phyloP scores from a whole-genome alignment of 441 rosid species.

The Corymbia citriodora region DNA sequence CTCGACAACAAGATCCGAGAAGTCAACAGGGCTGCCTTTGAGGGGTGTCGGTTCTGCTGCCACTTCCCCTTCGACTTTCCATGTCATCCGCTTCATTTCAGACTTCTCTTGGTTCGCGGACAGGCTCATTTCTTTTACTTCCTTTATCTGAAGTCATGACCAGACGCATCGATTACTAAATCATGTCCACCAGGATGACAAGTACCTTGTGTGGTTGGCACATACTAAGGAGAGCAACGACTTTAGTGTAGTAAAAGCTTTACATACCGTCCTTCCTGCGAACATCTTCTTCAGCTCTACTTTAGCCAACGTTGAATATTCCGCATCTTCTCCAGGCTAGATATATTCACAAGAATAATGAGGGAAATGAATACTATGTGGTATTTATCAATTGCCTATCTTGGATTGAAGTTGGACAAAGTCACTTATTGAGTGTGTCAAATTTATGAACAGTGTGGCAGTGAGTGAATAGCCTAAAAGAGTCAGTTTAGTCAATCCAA shows the following conservation, averaged over 20 bases:
- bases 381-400: not conserved
- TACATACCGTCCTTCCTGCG: slow-evolving; percentile 41
- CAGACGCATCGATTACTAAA: not conserved
- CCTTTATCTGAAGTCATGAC: slow-evolving; percentile 37
- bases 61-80: slow-evolving; percentile 65
- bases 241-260: not conserved
- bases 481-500: not conserved
- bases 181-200: not conserved
- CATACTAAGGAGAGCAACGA: not conserved
- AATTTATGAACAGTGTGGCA: not conserved
- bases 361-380: not conserved
- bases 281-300: slow-evolving; percentile 81
- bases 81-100: slow-evolving; percentile 60
- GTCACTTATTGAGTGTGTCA: not conserved
- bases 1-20: slow-evolving; percentile 48
- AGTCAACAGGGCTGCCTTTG: slow-evolving; percentile 56
- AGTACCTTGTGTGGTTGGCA: not conserved
- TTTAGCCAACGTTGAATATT: slow-evolving; percentile 42
- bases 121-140: slow-evolving; percentile 70
- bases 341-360: not conserved
- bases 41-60: slow-evolving; percentile 9
- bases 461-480: not conserved
- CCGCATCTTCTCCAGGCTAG: slow-evolving; percentile 61
- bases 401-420: not conserved
- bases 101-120: slow-evolving; percentile 67